A percentile compares a stretch with the other conserved stretches of the same genome.
Evolutionary conservation across 2,329 filamentous ascomycete genomes (phyloP).

Genomic region (Fusarium sp.): DNA sequence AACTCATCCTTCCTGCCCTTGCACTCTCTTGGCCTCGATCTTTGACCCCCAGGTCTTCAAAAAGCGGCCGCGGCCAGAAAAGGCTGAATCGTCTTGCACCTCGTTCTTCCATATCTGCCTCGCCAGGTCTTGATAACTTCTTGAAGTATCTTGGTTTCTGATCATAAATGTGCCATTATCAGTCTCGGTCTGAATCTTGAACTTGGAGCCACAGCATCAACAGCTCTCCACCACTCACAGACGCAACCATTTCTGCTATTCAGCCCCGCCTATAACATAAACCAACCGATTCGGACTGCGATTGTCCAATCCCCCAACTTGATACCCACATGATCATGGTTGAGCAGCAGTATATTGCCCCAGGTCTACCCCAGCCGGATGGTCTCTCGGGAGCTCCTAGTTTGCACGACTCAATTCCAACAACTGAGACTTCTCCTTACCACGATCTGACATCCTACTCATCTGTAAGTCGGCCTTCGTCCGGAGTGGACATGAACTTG

Average conservation of each 20-base stretch:
- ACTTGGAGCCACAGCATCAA: constrained; percentile 29
- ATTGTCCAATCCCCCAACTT: constrained; percentile 34
- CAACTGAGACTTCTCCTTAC: constrained; percentile 42
- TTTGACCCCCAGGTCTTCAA: constrained; percentile 35
- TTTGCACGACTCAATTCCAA: constrained; percentile 40
- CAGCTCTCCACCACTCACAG: constrained; percentile 21
- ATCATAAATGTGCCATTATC: constrained; percentile 41
- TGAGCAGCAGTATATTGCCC: constrained; percentile 48
- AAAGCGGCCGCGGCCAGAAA: constrained; percentile 44
- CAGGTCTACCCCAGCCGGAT: constrained; percentile 46
- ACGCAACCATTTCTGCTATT: constrained; percentile 12
- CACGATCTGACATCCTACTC: constrained; percentile 45
- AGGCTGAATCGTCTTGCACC: constrained; percentile 40
- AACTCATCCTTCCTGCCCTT: constrained; percentile 31
- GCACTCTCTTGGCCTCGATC: constrained; percentile 27
- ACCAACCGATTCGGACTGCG: constrained; percentile 32
- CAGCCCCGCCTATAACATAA: constrained; percentile 32
- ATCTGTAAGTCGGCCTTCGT: constrained; percentile 42
- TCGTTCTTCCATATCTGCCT: constrained; percentile 39
- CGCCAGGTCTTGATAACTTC: constrained; percentile 26
- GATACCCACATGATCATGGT: constrained; percentile 47
- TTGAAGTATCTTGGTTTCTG: constrained; percentile 21
- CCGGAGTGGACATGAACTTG: not conserved
- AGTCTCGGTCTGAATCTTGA: constrained; percentile 33
- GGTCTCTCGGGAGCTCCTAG: constrained; percentile 43